A percentile compares a stretch with the other conserved stretches of the same genome.
Evolutionary conservation across 129 eudicot species (phyloP).

Genomic region (Artemisia tridentata): DNA sequence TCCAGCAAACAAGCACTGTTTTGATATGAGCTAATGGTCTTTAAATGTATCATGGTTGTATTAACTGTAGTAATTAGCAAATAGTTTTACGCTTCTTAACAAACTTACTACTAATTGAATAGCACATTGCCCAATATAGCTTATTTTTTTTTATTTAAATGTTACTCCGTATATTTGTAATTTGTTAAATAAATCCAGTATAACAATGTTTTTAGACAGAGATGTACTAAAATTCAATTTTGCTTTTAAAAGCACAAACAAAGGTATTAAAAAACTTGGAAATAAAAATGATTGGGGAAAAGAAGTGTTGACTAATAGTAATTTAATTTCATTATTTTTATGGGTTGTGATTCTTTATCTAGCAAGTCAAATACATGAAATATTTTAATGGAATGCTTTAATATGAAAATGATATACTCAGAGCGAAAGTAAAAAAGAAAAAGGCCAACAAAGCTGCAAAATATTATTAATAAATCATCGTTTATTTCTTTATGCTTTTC

Average conservation of each 20-base stretch:
- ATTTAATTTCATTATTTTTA: not conserved
- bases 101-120: too few species aligned
- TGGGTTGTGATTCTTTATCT: constrained; percentile 12
- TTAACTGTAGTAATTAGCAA: too few species aligned
- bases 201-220: not conserved
- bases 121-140: too few species aligned
- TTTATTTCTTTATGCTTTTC: constrained; percentile 11
- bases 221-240: not conserved
- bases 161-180: not conserved
- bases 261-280: constrained; percentile 4
- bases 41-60: too few species aligned
- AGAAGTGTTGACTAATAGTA: constrained; percentile 22
- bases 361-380: constrained; percentile 25
- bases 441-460: constrained; percentile 23
- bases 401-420: constrained; percentile 3
- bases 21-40: too few species aligned
- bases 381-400: constrained; percentile 6
- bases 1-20: too few species aligned
- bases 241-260: not conserved
- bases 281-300: constrained; percentile 1
- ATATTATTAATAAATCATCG: constrained; percentile 14
- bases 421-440: not conserved
- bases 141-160: not conserved
- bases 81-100: too few species aligned
- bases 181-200: not conserved